Evolutionary conservation across 1,284 basidiomycete genomes (phyloP).

Genomic region (Ustilago trichophora): DNA sequence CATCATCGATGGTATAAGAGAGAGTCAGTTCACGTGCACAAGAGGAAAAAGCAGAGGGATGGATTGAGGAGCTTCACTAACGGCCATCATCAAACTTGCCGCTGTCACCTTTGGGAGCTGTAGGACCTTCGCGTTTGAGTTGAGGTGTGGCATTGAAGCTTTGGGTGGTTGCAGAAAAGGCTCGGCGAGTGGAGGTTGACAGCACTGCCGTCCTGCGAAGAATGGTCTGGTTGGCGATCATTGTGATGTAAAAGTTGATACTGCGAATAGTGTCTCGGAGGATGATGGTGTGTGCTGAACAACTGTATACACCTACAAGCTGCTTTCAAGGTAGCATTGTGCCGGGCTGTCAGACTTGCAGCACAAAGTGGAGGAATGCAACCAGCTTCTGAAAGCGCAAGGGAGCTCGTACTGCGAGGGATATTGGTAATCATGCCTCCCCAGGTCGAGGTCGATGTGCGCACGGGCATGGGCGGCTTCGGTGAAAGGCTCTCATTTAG

Average conservation of each 20-base stretch:
- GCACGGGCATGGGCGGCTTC: too few relatives aligned
- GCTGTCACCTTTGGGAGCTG: conserved; percentile 29
- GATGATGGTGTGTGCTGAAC: conserved; percentile 3
- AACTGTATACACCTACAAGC: too few relatives aligned
- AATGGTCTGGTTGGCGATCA: conserved; percentile 15
- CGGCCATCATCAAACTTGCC: conserved; percentile 40
- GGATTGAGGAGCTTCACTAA: conserved; percentile 4
- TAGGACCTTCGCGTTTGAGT: conserved; percentile 38
- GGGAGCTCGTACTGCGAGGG: too few relatives aligned
- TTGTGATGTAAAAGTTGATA: background rate
- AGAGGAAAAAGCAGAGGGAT: background rate
- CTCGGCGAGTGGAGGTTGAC: conserved; percentile 6
- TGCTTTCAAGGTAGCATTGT: too few relatives aligned
- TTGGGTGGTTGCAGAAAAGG: conserved; percentile 8
- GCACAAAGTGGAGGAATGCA: too few relatives aligned
- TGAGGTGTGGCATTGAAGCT: conserved; percentile 14
- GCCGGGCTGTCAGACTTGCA: too few relatives aligned
- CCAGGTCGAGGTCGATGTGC: too few relatives aligned
- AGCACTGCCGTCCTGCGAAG: conserved; percentile 10
- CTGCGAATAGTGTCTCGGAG: background rate
- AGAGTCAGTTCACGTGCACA: background rate
- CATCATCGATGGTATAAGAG: background rate
- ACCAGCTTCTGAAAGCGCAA: background rate
- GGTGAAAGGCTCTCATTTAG: too few relatives aligned
- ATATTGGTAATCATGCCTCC: conserved; percentile 16